Evolutionary conservation across 140 eudicot genomes (phyloP), one percentile per base, ranked within the genome.

Genomic region (Anethum foeniculum): DNA sequence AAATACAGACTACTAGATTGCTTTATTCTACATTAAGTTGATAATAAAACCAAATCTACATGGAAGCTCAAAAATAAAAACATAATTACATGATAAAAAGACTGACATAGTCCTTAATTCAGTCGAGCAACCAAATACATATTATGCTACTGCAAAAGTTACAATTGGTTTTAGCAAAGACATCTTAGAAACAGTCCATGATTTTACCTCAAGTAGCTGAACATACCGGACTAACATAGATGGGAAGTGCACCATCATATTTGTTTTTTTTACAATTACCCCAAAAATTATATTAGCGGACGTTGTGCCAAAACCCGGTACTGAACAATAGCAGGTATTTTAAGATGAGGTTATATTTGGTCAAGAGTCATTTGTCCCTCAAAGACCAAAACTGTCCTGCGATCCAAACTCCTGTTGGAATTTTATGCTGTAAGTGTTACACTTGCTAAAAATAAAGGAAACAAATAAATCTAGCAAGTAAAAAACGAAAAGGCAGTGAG

Each of bases 391-490:
- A 79, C 98, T 93, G 75, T 91, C 96, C 77, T 93, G 96, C 0
- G 96, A 93, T 44, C 86, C 94, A 76, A 93, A 93, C 80, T 93
- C 98, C 98, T 93, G 86, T 71, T 76, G 65, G 51, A 82, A 71
- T 4, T 11, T 25, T 46, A 75, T 28, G 60, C 21, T 0, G 15
- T 0, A 74, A 6, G 43, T 46, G 64, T 25, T 49, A 46, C 23
- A 74, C 8, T 43, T 43, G 5, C 0, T 0, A 56, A 74, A 75
- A 74, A 74, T 48, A 28, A 48, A 47, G 44, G 27, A 58, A 75
- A 48, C n/a, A 47, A 46, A 47, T n/a, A 25, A n/a, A 43, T 25
- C 71, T 41, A 52, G 25, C 2, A 73, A 32, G 46, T 47, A n/a
- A 51, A 52, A 36, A 80, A 7, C 41, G 18, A 62, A 9, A 80